phyloP scores from a whole-genome alignment of 2,329 filamentous ascomycete genomes.

The Niveomyces coronatus region DNA sequence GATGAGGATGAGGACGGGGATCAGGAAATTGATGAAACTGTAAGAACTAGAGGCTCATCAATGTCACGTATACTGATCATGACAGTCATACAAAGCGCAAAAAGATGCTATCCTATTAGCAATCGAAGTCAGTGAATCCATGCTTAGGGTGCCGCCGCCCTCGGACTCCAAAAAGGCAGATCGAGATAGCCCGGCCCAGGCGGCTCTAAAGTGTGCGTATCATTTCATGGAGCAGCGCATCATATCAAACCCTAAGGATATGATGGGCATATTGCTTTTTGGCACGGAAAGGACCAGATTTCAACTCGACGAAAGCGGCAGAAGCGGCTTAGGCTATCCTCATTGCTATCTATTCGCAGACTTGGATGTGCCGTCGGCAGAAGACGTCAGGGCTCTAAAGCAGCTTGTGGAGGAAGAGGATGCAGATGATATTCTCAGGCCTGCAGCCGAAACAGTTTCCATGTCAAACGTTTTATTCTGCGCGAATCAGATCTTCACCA shows the following conservation, averaged over 20 bases:
- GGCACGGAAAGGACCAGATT: slow-evolving; percentile 81
- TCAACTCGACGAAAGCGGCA: slow-evolving; percentile 53
- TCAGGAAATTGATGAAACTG: slow-evolving; percentile 50
- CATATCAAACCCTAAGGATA: slow-evolving; percentile 90
- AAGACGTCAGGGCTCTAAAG: slow-evolving; percentile 74
- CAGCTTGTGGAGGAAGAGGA: slow-evolving; percentile 69
- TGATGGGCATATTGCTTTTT: slow-evolving; percentile 92
- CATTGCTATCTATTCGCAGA: slow-evolving; percentile 89
- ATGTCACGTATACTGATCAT: slow-evolving; percentile 1
- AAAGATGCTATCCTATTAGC: slow-evolving; percentile 98
- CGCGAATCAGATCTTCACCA: slow-evolving; percentile 93
- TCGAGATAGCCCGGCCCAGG: slow-evolving; percentile 65
- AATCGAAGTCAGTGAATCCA: slow-evolving; percentile 82
- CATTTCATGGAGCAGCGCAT: slow-evolving; percentile 96
- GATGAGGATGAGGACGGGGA: slow-evolving; percentile 57
- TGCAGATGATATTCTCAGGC: slow-evolving; percentile 57
- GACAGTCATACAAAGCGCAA: slow-evolving; percentile 74
- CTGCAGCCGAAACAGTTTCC: slow-evolving; percentile 57
- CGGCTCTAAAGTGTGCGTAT: slow-evolving; percentile 88
- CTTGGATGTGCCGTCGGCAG: slow-evolving; percentile 75
- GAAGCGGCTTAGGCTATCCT: slow-evolving; percentile 58
- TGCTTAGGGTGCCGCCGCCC: slow-evolving; percentile 60
- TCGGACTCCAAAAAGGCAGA: slow-evolving; percentile 65
- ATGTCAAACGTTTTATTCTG: slow-evolving; percentile 92
- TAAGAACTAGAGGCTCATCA: slow-evolving; percentile 22